phyloP scores from a whole-genome alignment of 179 eudicot genomes.

The Spinacia oleracea region DNA sequence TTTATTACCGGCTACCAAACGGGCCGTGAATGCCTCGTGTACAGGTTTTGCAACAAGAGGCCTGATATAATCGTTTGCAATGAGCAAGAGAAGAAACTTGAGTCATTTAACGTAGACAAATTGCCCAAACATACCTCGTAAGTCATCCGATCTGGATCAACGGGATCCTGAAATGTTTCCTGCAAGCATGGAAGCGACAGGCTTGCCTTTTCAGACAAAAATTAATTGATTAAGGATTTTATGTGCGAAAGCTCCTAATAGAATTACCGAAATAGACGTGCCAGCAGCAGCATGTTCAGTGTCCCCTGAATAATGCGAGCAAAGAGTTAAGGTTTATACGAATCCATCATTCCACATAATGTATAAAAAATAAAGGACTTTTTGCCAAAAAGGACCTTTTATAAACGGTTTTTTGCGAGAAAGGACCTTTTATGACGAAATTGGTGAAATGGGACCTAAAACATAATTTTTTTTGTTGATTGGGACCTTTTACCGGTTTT shows the following conservation, averaged over 20 bases:
- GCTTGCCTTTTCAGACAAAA: slow-evolving; percentile 13
- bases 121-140: slow-evolving; percentile 36
- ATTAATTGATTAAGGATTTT: slow-evolving; percentile 10
- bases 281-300: slow-evolving; percentile 42
- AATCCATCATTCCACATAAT: not conserved
- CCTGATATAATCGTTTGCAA: not conserved
- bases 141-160: slow-evolving; percentile 47
- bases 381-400: too few relatives aligned
- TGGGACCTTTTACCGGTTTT: too few relatives aligned
- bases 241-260: not conserved
- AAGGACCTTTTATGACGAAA: too few relatives aligned
- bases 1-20: too few relatives aligned
- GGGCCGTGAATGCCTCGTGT: not conserved
- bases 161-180: slow-evolving; percentile 33
- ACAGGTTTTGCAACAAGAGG: not conserved
- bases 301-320: slow-evolving; percentile 39
- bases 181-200: slow-evolving; percentile 23
- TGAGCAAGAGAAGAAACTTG: not conserved
- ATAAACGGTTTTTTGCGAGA: too few relatives aligned
- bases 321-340: not conserved
- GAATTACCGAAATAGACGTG: slow-evolving; percentile 50
- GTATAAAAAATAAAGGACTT: too few relatives aligned
- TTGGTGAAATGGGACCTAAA: too few relatives aligned
- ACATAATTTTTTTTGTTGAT: too few relatives aligned
- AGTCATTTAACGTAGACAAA: not conserved